Percentiles rank a stretch among this genome's conserved stretches.
phyloP scores from a whole-genome alignment of 345 rosid genomes.

The Melaleuca quinquenervia region DNA sequence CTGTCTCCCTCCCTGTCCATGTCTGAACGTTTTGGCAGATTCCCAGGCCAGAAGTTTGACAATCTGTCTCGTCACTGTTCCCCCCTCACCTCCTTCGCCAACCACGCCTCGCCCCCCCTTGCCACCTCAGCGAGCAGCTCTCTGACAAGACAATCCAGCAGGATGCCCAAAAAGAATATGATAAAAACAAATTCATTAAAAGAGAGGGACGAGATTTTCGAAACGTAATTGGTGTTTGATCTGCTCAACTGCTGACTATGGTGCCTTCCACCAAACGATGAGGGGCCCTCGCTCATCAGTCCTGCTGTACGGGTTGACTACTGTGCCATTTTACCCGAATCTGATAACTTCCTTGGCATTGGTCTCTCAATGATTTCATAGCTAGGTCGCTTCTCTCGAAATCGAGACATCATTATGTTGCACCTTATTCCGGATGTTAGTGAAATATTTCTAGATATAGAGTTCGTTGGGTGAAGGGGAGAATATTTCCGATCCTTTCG shows the following conservation, averaged over 20 bases:
- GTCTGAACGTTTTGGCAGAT: background rate
- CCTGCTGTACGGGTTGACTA: background rate
- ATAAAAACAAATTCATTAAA: background rate
- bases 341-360: background rate
- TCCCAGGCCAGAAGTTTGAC: background rate
- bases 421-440: background rate
- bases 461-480: background rate
- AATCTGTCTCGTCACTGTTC: background rate
- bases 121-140: background rate
- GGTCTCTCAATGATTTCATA: background rate
- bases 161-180: background rate
- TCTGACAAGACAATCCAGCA: background rate
- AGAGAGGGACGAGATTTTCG: background rate
- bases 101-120: background rate
- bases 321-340: background rate
- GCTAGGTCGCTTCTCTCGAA: background rate
- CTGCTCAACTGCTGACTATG: background rate
- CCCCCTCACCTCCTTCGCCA: background rate
- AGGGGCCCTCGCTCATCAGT: background rate
- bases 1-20: background rate
- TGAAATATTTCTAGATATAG: background rate
- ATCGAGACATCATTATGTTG: background rate
- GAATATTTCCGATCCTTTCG: rapidly evolving
- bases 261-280: background rate
- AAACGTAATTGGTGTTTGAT: background rate